Base-by-base conservation (phyloP, 2,329 filamentous ascomycete species). In the Biscogniauxia sp. region DNA sequence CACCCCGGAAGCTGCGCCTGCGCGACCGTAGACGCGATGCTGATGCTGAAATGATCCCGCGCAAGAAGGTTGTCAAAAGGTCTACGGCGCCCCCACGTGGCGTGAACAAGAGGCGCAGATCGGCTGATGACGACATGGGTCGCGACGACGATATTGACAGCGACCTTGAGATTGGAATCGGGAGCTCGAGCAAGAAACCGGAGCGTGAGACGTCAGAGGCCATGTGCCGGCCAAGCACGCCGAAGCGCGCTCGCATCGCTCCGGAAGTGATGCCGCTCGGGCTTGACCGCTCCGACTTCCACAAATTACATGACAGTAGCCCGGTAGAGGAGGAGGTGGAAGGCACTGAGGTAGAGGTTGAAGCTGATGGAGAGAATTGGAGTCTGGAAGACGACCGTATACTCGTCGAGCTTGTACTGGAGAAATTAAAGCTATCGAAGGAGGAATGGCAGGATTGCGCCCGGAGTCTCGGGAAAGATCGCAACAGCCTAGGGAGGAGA, bases 391-490 rank as follows among this genome's bases (percentile, higher is more conserved):
- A 89, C 63, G 87, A 89, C 71, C 79, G 85, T 60, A 78, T 88
- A 60, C 78, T 90, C 1, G 84, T 89, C n/a, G 86, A 89, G 74
- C 79, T 89, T 19, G 85, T 90, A 49, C 77, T 89, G 5, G 85
- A 88, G 71, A 89, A 89, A 76, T 78, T 89, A 58, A 84, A 83
- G 74, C 78, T 90, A 20, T 82, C 82, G 66, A 88, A 85, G 74
- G 79, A 81, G 55, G 86, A 89, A 60, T 89, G 86, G 87, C 84
- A 88, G 61, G 86, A 89, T 70, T 89, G 86, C 72, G 87, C 86
- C 51, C 79, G 85, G 61, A 86, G 79, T 65, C 77, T 89, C 7
- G 86, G 87, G 63, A 85, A 82, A 68, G 85, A 88, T 73, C 78
- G 83, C 56, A 77, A 80, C 60, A 83, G 80, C 61, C 77, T 88